Base-by-base conservation (phyloP, 257 asterid species). In the Osmanthus fragrans region DNA sequence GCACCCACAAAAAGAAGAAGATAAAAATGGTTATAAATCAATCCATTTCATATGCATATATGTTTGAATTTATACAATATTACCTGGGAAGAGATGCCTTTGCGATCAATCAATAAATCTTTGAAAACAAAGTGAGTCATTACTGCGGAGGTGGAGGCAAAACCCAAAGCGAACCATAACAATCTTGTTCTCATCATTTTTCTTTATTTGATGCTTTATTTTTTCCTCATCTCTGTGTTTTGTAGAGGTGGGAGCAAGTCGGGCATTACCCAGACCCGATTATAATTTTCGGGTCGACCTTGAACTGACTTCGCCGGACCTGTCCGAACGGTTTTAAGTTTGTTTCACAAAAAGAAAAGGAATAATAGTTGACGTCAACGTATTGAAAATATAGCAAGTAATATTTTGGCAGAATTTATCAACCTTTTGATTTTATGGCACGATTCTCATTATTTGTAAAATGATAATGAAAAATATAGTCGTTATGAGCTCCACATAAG, bases 181-280 rank as follows among this genome's bases (percentile, higher is more conserved):
- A 89, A 77, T 74, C 94, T 81, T 77, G 87, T 89, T 69, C 93
- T 87, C 39, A 87, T 86, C 93, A 92, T 92, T 75, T 74, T 81
- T 18, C 47, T 54, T 56, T 71, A n/a, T 23, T 27, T 12, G 15
- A 15, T 36, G 8, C 23, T 15, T n/a, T 33, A 30, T 72, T 54
- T 30, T 76, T 45, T 51, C 66, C 5, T 56, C 27, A 3, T 54
- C 30, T 37, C 77, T 37, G 51, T 10, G 30, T 29, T 71, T 70
- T 70, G 19, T 8, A 16, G 19, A 25, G 33, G 12, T 37, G 18
- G 4, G 13, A 70, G 13, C 21, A 30, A 70, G 1, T 70, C 42
- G 40, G 25, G 42, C 33, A 37, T n/a, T 23, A 4, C 21, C 64
- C 56, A 40, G 63, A 45, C 37, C 63, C 51, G 63, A 30, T n/a